A percentile compares a stretch with the other conserved stretches of the same genome.
These are phyloP conservation scores for Corymbia maculata DNA, from an alignment of 345 rosid species.

Conservation along the genomic window DNA sequence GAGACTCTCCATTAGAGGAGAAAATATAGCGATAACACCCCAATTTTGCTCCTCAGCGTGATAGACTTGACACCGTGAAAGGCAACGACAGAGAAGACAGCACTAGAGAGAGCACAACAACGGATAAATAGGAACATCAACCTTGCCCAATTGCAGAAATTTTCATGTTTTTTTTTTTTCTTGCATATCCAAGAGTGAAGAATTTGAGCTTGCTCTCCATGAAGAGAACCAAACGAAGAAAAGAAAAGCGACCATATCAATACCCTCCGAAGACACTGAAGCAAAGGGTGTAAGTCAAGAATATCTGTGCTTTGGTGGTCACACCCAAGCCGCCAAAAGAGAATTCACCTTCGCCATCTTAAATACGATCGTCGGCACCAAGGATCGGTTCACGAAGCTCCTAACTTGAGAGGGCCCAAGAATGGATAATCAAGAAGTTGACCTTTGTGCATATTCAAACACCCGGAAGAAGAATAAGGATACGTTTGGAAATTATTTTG, in stretches of 20 bases:
- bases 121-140: neutral
- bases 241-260: neutral
- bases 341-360: neutral
- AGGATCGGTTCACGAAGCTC: neutral
- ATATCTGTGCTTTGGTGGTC: neutral
- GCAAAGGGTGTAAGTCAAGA: neutral
- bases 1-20: neutral
- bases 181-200: neutral
- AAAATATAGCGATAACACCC: too few species aligned
- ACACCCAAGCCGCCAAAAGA: neutral
- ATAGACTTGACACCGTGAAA: neutral
- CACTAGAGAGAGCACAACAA: neutral
- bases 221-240: neutral
- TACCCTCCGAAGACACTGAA: neutral
- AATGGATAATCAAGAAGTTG: neutral
- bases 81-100: neutral
- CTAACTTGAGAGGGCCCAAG: neutral
- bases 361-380: neutral
- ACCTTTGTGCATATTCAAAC: neutral
- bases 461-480: neutral
- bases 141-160: neutral
- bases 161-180: neutral
- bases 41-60: neutral
- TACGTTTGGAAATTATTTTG: too few species aligned
- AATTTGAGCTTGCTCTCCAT: neutral